Base-by-base conservation (phyloP, 257 asterid genomes). In the Coffea canephora region DNA sequence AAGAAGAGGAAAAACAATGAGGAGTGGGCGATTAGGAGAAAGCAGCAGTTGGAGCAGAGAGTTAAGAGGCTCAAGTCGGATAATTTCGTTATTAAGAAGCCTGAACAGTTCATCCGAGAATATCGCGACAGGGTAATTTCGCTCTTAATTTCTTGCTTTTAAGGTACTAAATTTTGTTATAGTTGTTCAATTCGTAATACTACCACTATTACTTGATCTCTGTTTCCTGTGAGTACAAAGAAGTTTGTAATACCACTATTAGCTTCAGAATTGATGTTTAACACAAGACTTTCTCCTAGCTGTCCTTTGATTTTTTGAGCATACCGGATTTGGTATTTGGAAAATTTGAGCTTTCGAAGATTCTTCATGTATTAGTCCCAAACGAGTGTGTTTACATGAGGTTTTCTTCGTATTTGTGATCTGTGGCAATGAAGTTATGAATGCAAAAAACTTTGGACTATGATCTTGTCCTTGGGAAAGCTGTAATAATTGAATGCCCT, bases 1-100 rank as follows among this genome's bases (percentile, higher is more conserved):
- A 92, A 95, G 94, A 93, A 93, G 87, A 89, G 98, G 89, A 95
- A 85, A 89, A 93, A 84, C 88, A 95, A 92, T 77, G 99, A 95
- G 84, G 87, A 90, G 68, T 93, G 98, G 98, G 97, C 97, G 12
- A 84, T 95, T 65, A 88, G 83, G 61, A 92, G 97, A 83, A 95
- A 89, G 73, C 85, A 87, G 75, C 96, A 90, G 83, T 45, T 87
- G 52, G 87, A 92, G 80, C 96, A 93, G 89, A 87, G 87, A 88
- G 90, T 79, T 45, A 92, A 89, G 87, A 88, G 88, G 72, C 88
- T 36, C 39, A 93, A 91, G 73, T 66, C 93, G 49, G 83, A 78
- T 69, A 90, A 34, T 67, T 77, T 81, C 61, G 75, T 83, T 80
- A 87, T 93, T 75, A 95, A 92, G 86, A 95, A 92, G 85, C 97